Evolutionary conservation across 495 filamentous ascomycete species (phyloP), one percentile per base, ranked within the genome.

Genomic region (Aspergillus taichungensis): DNA sequence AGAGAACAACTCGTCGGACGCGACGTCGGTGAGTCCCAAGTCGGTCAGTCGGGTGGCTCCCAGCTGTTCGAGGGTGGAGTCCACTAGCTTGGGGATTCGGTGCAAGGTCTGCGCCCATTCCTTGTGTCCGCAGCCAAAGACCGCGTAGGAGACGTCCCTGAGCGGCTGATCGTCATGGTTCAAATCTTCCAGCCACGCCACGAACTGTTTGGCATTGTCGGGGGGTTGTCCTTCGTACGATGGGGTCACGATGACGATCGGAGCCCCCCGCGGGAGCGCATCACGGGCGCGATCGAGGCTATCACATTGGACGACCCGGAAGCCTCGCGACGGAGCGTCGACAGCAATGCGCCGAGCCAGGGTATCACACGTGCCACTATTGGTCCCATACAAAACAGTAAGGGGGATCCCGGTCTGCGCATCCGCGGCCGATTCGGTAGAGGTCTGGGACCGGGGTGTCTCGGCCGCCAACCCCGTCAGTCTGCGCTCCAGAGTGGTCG

Each of bases 401-500:
- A 24, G 4, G 18, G 18, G 18, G 18, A 24, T 24, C 4, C 18
- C 18, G 18, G 18, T 24, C 18, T 24, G 18, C 18, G 18, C 18
- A 4, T 4, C 18, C 18, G 18, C 18, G 18, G 18, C 18, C 18
- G 18, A 24, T 24, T 24, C 18, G 18, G 18, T 4, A 24, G 18
- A 4, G 18, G 18, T 24, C 18, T 24, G 18, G 18, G 18, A 24
- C 18, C 4, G 18, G 1, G 18, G 1, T 4, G 18, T 4, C 18
- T 24, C 18, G 18, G 18, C 18, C 18, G 18, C 18, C 18, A 24
- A 4, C 18, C 18, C 18, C 18, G 18, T 4, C 18, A 24, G 18
- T 4, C 18, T 24, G 18, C 18, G 18, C 18, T 80, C 77, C 5
- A 88, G 66, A 6, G 72, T 64, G 1, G 74, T 77, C 3, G 79